These are phyloP conservation scores for Suillus subaureus DNA, from an alignment of 768 basidiomycete genomes.

Conservation along the genomic window DNA sequence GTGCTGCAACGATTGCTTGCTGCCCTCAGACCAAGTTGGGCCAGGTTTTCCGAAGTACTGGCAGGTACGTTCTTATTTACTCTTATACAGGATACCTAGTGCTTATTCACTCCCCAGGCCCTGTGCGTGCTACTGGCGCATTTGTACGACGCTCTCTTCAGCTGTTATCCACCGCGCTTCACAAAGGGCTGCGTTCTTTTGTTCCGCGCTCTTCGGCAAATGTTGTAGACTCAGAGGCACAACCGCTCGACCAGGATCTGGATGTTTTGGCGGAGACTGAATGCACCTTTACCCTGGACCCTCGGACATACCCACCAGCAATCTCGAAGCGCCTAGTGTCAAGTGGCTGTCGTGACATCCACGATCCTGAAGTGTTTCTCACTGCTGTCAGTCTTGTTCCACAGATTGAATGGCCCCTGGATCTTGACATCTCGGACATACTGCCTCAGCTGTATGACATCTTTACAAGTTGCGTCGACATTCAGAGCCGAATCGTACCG, in stretches of 20 bases:
- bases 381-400: slow-evolving; percentile 11
- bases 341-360: slow-evolving; percentile 19
- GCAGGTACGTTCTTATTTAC: neutral
- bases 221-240: neutral
- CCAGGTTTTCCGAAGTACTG: neutral
- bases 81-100: neutral
- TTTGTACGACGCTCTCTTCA: neutral
- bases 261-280: neutral
- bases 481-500: neutral
- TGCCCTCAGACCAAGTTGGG: neutral
- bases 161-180: neutral
- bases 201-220: neutral
- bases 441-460: neutral
- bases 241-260: neutral
- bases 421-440: neutral
- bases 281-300: neutral
- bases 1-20: neutral
- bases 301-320: neutral
- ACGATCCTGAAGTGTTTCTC: slow-evolving; percentile 15
- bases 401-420: slow-evolving; percentile 14
- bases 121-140: neutral
- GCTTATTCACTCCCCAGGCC: neutral
- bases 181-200: neutral
- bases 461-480: neutral
- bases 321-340: slow-evolving; percentile 6